Evolutionary conservation across 2,329 filamentous ascomycete species (phyloP), one percentile per base, ranked within the genome.

Genomic region (Clarireedia sp.): DNA sequence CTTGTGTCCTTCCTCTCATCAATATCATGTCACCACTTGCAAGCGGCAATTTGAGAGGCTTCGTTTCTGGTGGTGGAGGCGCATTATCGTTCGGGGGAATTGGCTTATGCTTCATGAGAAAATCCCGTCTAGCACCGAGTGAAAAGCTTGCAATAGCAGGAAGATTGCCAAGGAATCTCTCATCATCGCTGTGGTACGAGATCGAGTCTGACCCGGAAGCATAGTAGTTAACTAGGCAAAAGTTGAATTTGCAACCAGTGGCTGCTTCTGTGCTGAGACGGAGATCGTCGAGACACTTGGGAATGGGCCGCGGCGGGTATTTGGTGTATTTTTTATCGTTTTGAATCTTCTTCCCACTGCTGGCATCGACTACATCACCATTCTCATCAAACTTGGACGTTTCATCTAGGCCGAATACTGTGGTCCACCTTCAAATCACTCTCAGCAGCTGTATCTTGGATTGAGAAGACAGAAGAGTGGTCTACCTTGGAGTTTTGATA

Each of bases 191-290:
- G 69, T 92, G 87, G 65, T 86, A 92, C 10, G 83, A 80, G 48
- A 92, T 92, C 62, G 85, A 89, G 68, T 92, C 87, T 5, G 81
- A 74, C 0, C 88, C 87, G 3, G 79, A 80, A n/a, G 85, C 84
- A 66, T 92, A 92, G 72, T 92, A 92, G 66, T 92, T 92, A 4
- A 92, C 86, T 1, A 92, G 76, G 57, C 84, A 87, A 67, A 91
- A 89, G 67, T 92, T 92, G 71, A 86, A 92, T 1, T 66, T 76
- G 64, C 80, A 80, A n/a, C 77, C 78, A 0, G 85, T 88, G 0
- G 81, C 79, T 4, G 77, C 75, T 69, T 92, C 86, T 1, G 86
- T 82, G 9, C 81, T 75, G 36, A 69, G 71, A 9, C 83, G 79
- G 7, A 92, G 75, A 5, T 75, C 69, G 40, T 88, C 80, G 0